Evolutionary conservation across 225 moss, liverwort and hornwort genomes (phyloP), one percentile per base, ranked within the genome.

Genomic region (Antitrichia curtipendula): DNA sequence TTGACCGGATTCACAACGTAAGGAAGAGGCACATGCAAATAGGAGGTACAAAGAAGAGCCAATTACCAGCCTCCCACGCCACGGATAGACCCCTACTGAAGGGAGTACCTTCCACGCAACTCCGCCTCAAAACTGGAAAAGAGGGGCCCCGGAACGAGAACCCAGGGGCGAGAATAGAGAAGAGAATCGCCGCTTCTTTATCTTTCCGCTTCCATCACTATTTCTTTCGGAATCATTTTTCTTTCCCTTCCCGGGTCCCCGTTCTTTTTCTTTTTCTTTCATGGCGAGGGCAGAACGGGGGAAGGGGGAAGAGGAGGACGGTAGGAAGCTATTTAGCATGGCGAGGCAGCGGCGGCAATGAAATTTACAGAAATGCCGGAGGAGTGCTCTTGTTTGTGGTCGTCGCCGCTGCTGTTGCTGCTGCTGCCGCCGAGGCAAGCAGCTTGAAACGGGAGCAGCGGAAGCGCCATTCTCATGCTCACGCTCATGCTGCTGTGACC

Each of bases 311-410:
- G 84, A 47, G 73, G 47, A 17, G 47, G 62, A 20, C 73, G 80
- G 60, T 54, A 74, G 45, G 69, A 60, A 52, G 83, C 80, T 90
- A 88, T 88, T 86, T 84, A 92, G 90, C 86, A 88, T 60, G 86
- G 74, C 47, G 86, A 86, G 75, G 49, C 85, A 72, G 91, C 91
- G 90, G 89, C 92, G 83, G 92, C 88, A 86, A 88, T 81, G 92
- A 90, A 90, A 92, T 88, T 91, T 90, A 64, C 92, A 84, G 90
- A 90, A 92, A 90, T 92, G 92, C 92, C 89, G 91, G 89, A 59
- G 87, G 88, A 82, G 91, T 50, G 82, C 85, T 38, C 85, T 65
- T 64, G 85, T 5, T 80, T 54, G 84, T 28, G 87, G 87, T 80
- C 70, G 88, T 80, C 66, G 90, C 80, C 68, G 88, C 74, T 72